Base-by-base conservation (phyloP, 306 rosid genomes). In the Fragaria iinumae region DNA sequence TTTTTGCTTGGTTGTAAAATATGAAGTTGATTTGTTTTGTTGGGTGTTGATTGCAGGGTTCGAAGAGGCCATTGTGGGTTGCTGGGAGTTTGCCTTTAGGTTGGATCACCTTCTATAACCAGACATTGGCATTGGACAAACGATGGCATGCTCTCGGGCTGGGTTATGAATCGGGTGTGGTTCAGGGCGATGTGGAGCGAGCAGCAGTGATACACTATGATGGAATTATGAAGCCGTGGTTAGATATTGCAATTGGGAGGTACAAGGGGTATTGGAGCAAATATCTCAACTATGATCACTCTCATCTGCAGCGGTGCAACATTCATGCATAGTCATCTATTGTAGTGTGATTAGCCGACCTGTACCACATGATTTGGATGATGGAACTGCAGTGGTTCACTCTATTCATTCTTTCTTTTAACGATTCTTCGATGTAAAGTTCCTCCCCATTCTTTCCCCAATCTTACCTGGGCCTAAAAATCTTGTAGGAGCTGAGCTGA, bases 151-250 rank as follows among this genome's bases (percentile, higher is more conserved):
- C 83, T 77, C 90, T 88, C 11, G 99, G 99, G 75, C 93, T 96
- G 56, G 98, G 98, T 82, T 85, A 86, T 44, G 85, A 92, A 74
- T 76, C 89, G 0, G 74, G 45, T 16, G 76, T 90, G 12, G 80
- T 62, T 73, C 85, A 48, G 73, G 76, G 76, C 3, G 76, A 80
- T 76, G 84, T 96, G 45, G 93, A 88, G 81, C 83, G 76, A 73
- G 96, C 97, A 52, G 98, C 97, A 4, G 97, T 96, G 62, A 86
- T 96, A 80, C 99, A 92, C 85, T 96, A 80, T 14, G 87, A 96
- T 67, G 99, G 99, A 78, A 86, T 88, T 47, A 87, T 92, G 87
- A 96, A 96, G 83, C 99, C 99, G 4, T 96, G 99, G 99, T 70
- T 91, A 82, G 99, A 96, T 56, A 84, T 93, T 68, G 94, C 87